These are phyloP conservation scores for Pichia sp. DNA, from an alignment of 1,139 yeast species.

Conservation along the genomic window DNA sequence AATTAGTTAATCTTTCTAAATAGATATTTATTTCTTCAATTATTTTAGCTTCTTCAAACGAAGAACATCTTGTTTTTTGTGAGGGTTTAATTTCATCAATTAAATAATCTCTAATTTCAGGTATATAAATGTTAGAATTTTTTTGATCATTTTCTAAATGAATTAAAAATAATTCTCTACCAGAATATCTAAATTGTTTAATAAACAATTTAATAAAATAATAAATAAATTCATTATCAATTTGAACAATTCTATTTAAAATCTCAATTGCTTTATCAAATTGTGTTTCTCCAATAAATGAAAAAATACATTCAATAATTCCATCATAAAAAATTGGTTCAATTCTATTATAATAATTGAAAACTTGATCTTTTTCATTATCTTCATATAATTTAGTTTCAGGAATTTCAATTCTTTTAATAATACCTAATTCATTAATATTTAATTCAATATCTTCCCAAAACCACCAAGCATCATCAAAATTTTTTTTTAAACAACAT, in stretches of 20 bases:
- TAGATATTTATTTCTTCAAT: constrained; percentile 18
- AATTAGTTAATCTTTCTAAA: constrained; percentile 9
- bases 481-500: constrained; percentile 15
- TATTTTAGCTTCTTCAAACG: constrained; percentile 21
- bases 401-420: constrained; percentile 16
- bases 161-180: constrained; percentile 21
- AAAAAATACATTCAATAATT: constrained; percentile 20
- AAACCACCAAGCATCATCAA: constrained; percentile 23
- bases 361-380: constrained; percentile 17
- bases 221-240: constrained; percentile 20
- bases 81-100: constrained; percentile 13
- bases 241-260: constrained; percentile 17
- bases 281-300: constrained; percentile 16
- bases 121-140: constrained; percentile 8
- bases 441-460: constrained; percentile 24
- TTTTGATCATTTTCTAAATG: constrained; percentile 12
- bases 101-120: constrained; percentile 17
- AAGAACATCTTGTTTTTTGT: constrained; percentile 11
- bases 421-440: constrained; percentile 23
- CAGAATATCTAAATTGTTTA: constrained; percentile 17
- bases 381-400: constrained; percentile 20
- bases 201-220: constrained; percentile 17
- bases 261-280: constrained; percentile 21
- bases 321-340: constrained; percentile 24
- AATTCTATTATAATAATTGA: constrained; percentile 25